A percentile compares a stretch with the other conserved stretches of the same genome.
phyloP scores from a whole-genome alignment of 2,329 filamentous ascomycete species.

The Nannizziopsis arthrosporioides region DNA sequence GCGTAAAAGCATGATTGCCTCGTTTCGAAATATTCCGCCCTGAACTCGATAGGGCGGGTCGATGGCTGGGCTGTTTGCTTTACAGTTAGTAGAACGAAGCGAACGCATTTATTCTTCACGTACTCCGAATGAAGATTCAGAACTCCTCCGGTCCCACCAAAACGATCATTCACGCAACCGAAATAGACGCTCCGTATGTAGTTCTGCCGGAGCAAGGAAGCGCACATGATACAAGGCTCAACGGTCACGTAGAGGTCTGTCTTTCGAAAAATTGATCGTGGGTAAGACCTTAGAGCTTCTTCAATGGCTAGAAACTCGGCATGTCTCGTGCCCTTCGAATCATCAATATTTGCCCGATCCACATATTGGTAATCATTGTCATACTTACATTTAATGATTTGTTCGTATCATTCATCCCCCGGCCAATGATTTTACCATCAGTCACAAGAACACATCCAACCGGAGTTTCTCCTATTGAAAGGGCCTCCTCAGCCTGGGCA shows the following conservation, averaged over 20 bases:
- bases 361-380: background rate
- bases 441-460: conserved; percentile 92
- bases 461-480: conserved; percentile 80
- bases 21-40: conserved; percentile 78
- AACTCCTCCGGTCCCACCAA: conserved; percentile 90
- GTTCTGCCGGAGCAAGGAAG: conserved; percentile 78
- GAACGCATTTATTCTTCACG: conserved; percentile 17
- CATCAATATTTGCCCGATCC: background rate
- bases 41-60: conserved; percentile 71
- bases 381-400: conserved; percentile 55
- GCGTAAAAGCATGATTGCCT: conserved; percentile 82
- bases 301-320: conserved; percentile 86
- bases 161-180: conserved; percentile 90
- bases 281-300: conserved; percentile 51
- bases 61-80: conserved; percentile 48
- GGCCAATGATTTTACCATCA: conserved; percentile 64
- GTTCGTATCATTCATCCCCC: conserved; percentile 96
- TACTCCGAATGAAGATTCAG: conserved; percentile 69
- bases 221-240: conserved; percentile 98
- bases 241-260: conserved; percentile 90
- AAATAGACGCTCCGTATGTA: conserved; percentile 84
- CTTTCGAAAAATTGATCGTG: conserved; percentile 56
- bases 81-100: conserved; percentile 8
- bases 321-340: conserved; percentile 69
- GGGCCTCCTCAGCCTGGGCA: conserved; percentile 65